phyloP scores from a whole-genome alignment of 331 rosid species.

The Arachis monticola region DNA sequence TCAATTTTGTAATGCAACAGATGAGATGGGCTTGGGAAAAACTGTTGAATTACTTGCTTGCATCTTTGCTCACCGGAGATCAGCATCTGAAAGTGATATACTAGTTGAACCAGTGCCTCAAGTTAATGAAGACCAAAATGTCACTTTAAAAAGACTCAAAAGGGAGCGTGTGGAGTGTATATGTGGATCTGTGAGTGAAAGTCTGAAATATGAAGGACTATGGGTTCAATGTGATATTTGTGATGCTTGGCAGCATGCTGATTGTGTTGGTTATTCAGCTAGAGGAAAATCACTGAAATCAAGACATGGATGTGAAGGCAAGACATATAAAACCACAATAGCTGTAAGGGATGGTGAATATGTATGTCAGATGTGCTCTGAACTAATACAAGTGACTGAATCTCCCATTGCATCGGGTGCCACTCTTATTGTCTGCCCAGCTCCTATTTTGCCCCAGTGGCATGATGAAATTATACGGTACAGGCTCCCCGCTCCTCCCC shows the following conservation, averaged over 20 bases:
- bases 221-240: slow-evolving; percentile 99
- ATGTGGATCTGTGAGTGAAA: slow-evolving; percentile 93
- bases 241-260: slow-evolving; percentile 99
- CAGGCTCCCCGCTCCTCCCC: not conserved
- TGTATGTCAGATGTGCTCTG: slow-evolving; percentile 82
- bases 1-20: slow-evolving; percentile 49
- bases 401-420: slow-evolving; percentile 88
- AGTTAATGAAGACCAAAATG: slow-evolving; percentile 41
- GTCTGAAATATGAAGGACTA: slow-evolving; percentile 69
- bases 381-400: slow-evolving; percentile 77
- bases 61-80: slow-evolving; percentile 74
- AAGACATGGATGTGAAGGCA: slow-evolving; percentile 55
- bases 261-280: slow-evolving; percentile 89
- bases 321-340: slow-evolving; percentile 54
- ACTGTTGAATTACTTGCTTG: slow-evolving; percentile 95
- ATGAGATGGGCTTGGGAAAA: slow-evolving; percentile 98
- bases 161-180: slow-evolving; percentile 87
- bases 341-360: slow-evolving; percentile 72
- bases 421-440: slow-evolving; percentile 95
- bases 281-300: slow-evolving; percentile 64
- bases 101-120: slow-evolving; percentile 45
- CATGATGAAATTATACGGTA: slow-evolving; percentile 87
- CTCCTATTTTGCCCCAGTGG: slow-evolving; percentile 94
- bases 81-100: slow-evolving; percentile 56
- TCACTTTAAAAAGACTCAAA: slow-evolving; percentile 67